Base-by-base conservation (phyloP, 78 protist species). In the Acrasis kona region DNA sequence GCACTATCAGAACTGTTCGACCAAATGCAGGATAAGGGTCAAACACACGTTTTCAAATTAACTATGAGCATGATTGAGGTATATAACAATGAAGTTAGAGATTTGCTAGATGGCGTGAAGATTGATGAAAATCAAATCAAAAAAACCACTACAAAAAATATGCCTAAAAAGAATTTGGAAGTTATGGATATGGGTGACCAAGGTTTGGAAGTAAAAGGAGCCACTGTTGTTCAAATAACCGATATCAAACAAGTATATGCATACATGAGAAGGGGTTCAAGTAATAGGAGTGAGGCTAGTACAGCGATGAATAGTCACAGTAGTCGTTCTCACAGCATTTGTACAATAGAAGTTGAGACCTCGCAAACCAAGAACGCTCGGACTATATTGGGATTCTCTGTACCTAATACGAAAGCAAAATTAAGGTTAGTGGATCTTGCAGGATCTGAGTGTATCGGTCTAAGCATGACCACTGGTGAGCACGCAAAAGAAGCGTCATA, bases 361-460 rank as follows among this genome's bases (percentile, higher is more conserved):
- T 50, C 19, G 19, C 61, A 19, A n/a, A n/a, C 19, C 19, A 50
- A 19, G 19, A 50, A n/a, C 61, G 19, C 19, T 50, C 61, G 19
- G 19, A n/a, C 19, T 50, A 19, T n/a, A 50, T n/a, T 50, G 19
- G 61, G 19, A 50, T 50, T n/a, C 61, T n/a, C 19, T n/a, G 61
- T n/a, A 50, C 34, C 19, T 50, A 19, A 19, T 50, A n/a, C 19
- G 19, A 4, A 3, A 30, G 64, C 76, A 10, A 5, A 79, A 72
- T 64, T 90, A 30, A 70, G 64, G 12, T 75, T 90, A 19, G 67
- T 84, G 34, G 94, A 90, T 64, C 82, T 90, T 3, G 94, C 94
- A 7, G 94, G 94, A 0, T 75, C 81, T 3, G 94, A 90, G 77
- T 69, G 91, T 0, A 36, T 84, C 38, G 1, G 42, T 32, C 42